Base-by-base conservation (phyloP, 2,329 filamentous ascomycete genomes). In the Beauveria medogensis region DNA sequence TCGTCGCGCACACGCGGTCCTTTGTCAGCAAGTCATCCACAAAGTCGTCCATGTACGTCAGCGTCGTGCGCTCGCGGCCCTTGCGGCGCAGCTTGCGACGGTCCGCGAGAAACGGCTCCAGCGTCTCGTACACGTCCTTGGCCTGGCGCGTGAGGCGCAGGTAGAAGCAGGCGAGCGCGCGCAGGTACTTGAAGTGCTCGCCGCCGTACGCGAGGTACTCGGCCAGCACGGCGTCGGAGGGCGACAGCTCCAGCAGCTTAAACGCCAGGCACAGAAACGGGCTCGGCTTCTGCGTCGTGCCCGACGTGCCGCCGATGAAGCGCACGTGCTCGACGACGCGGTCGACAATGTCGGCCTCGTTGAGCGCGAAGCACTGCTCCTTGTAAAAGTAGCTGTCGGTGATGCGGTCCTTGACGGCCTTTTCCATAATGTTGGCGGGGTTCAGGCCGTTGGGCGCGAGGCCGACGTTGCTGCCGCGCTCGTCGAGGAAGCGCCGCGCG, bases 361-460 rank as follows among this genome's bases (percentile, higher is more conserved):
- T 99, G 65, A 99, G 82, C 47, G 90, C 94, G 75, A 97, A 99
- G 73, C 94, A 97, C 77, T 97, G 92, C 76, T 97, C 94, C 75
- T 97, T 97, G 89, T 92, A 99, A 79, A 96, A 99, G 77, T 96
- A 95, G 58, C 87, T 91, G 71, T 96, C 92, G 67, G 92, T 86
- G 74, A 99, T 97, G 71, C 94, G 92, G 76, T 99, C 94, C 71
- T 90, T 90, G 66, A 97, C 91, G 46, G 92, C 89, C 74, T 96
- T 96, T 75, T 97, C 93, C 82, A 97, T 90, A 63, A 97, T 90
- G 5, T 90, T 92, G n/a, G 92, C 90, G 1, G 93, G 93, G 77
- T 97, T 97, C 70, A 95, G 88, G 63, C 92, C 92, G 72, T 93
- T 88, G 62, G 85, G 92, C 64, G 94, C 87, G 24, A 95, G 83